Evolutionary conservation across 257 asterid species (phyloP), one percentile per base, ranked within the genome.

Genomic region (Nicotiana otophora): DNA sequence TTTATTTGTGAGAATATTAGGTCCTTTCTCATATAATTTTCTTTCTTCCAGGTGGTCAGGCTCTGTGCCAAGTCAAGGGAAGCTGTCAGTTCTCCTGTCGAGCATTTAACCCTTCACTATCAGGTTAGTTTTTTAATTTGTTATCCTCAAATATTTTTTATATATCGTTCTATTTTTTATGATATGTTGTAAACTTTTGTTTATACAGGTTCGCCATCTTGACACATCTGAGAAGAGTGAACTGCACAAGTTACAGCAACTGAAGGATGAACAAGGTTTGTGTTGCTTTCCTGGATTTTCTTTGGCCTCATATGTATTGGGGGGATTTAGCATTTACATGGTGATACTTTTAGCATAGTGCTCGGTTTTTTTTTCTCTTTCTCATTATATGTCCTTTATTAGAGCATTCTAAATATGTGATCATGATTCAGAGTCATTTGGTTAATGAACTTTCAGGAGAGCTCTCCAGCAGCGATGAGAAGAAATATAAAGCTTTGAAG

Each of bases 151-250:
- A 51, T 74, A n/a, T 51, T 26, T 51, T 51, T 26, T 51, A 15
- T 51, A 51, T 51, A 51, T 75, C 15, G 5, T 58, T 66, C 30
- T 33, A 26, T 67, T 20, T 28, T 15, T 15, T 7, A 51, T 75
- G 26, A 26, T 51, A 11, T 83, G 17, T 75, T 75, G 53, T 51
- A 14, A 72, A 75, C 81, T 69, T 28, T 26, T 42, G 62, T 75
- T 54, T 75, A 72, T 75, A 81, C 92, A 96, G 99, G 99, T 96
- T 87, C 95, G 98, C 81, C 99, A 96, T 88, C 97, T 96, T 31
- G 98, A 94, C 83, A 96, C 98, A 69, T 96, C 99, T 82, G 99
- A 96, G 77, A 96, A 96, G 88, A 96, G 99, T 92, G 99, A 96
- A 85, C 95, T 96, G 65, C 90, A 96, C 95, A 96, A 96, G 94